Conservation (phyloP, 352 stramenopile species). For the Pythium brachiatum region DNA sequence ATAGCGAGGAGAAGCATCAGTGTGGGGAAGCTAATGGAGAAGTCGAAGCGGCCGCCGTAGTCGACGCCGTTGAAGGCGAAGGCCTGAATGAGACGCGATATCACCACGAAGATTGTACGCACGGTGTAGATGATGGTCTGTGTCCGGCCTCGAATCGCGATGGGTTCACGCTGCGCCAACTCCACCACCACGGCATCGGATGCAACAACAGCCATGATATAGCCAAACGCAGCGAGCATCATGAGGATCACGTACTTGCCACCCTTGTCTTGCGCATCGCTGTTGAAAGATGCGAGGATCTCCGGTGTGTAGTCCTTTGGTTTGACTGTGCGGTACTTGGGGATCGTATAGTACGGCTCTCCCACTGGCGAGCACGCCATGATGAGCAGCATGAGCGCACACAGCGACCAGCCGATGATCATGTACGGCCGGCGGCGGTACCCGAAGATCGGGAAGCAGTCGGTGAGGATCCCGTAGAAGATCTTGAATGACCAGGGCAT, state of each 20-base stretch:
- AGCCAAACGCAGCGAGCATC: constrained; percentile 47
- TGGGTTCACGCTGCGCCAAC: too few relatives aligned
- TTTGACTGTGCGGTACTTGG: constrained; percentile 20
- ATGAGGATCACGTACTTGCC: constrained; percentile 54
- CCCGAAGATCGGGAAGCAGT: constrained; percentile 31
- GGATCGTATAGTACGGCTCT: constrained; percentile 52
- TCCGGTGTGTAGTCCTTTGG: constrained; percentile 19
- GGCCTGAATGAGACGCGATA: constrained; percentile 36
- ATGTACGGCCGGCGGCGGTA: constrained; percentile 60
- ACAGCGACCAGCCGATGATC: constrained; percentile 54
- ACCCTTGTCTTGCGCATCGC: constrained; percentile 31
- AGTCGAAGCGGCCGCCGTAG: constrained; percentile 51
- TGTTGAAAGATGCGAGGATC: constrained; percentile 37
- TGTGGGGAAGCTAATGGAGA: constrained; percentile 41
- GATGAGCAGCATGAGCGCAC: constrained; percentile 40
- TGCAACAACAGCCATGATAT: too few relatives aligned
- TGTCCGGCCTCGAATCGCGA: constrained; percentile 39
- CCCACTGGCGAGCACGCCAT: constrained; percentile 43
- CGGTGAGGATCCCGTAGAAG: constrained; percentile 49
- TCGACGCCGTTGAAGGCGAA: constrained; percentile 53
- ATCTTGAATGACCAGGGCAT: constrained; percentile 66
- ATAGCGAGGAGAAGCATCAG: constrained; percentile 49
- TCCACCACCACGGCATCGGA: too few relatives aligned
- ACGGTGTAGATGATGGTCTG: constrained; percentile 54
- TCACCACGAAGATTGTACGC: constrained; percentile 31